Conservation (phyloP, 352 stramenopile species). For the Phytophthora cajani region DNA sequence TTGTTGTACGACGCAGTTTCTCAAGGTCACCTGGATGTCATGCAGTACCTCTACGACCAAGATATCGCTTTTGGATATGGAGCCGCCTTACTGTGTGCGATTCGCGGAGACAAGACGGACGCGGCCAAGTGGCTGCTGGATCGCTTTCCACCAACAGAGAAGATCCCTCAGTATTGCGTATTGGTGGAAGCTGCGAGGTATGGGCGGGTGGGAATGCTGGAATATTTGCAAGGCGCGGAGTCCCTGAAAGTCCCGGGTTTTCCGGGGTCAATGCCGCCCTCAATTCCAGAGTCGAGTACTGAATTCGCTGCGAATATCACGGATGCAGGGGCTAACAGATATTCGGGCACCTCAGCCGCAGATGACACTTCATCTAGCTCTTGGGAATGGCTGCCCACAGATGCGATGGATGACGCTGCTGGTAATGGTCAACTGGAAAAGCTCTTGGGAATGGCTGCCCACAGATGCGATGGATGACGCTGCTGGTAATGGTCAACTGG, state of each 20-base stretch:
- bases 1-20: too few relatives aligned
- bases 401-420: neutral
- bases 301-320: too few relatives aligned
- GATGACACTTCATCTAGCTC: too few relatives aligned
- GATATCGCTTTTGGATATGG: neutral
- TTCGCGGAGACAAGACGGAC: neutral
- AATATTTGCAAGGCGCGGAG: neutral
- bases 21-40: too few relatives aligned
- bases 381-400: too few relatives aligned
- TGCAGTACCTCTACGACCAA: too few relatives aligned
- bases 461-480: neutral
- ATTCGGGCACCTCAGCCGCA: too few relatives aligned
- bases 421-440: neutral
- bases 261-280: too few relatives aligned
- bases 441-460: too few relatives aligned
- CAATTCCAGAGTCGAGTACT: too few relatives aligned
- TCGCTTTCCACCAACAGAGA: slow-evolving; percentile 1
- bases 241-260: neutral
- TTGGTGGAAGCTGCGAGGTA: neutral
- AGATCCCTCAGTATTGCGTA: neutral
- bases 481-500: neutral
- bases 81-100: neutral
- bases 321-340: too few relatives aligned
- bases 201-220: neutral
- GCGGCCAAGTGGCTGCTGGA: neutral